These are phyloP conservation scores for Mollisia scopiformis DNA, from an alignment of 2,329 filamentous ascomycete genomes.

Conservation along the genomic window DNA sequence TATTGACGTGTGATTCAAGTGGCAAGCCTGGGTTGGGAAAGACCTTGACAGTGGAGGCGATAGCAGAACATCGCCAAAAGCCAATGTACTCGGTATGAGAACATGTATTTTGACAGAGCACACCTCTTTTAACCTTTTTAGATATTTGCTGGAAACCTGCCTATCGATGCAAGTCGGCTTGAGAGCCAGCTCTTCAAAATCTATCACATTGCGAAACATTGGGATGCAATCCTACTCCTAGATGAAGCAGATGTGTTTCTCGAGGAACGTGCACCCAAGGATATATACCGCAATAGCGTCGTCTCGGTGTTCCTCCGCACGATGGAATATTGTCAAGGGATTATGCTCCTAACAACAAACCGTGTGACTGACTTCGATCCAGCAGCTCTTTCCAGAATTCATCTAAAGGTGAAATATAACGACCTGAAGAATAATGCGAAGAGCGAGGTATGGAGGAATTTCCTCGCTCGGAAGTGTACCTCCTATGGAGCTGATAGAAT, in stretches of 20 bases:
- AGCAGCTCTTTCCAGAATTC: constrained; percentile 14
- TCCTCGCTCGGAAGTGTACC: no score
- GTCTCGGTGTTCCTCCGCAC: constrained; percentile 38
- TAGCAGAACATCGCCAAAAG: constrained; percentile 13
- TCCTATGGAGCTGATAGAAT: no score
- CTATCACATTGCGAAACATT: constrained; percentile 47
- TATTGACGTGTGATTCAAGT: constrained; percentile 8
- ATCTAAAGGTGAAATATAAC: constrained; percentile 24
- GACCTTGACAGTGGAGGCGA: constrained; percentile 18
- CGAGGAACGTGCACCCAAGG: neutral
- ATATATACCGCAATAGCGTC: constrained; percentile 13
- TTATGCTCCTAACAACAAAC: constrained; percentile 43
- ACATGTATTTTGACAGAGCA: no score
- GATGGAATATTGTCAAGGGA: constrained; percentile 42
- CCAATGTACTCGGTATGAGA: neutral
- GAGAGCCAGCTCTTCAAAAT: constrained; percentile 47
- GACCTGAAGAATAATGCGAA: no score
- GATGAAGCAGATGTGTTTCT: constrained; percentile 26
- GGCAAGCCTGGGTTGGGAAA: constrained; percentile 19
- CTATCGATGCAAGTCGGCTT: neutral
- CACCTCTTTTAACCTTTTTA: neutral
- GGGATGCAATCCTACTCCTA: constrained; percentile 21
- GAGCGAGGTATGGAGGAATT: no score
- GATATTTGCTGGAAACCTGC: constrained; percentile 6
- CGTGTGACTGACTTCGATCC: constrained; percentile 13